Percentiles rank a stretch among this genome's conserved stretches.
phyloP scores from a whole-genome alignment of 202 grass and related monocot genomes.

The Panicum virgatum region DNA sequence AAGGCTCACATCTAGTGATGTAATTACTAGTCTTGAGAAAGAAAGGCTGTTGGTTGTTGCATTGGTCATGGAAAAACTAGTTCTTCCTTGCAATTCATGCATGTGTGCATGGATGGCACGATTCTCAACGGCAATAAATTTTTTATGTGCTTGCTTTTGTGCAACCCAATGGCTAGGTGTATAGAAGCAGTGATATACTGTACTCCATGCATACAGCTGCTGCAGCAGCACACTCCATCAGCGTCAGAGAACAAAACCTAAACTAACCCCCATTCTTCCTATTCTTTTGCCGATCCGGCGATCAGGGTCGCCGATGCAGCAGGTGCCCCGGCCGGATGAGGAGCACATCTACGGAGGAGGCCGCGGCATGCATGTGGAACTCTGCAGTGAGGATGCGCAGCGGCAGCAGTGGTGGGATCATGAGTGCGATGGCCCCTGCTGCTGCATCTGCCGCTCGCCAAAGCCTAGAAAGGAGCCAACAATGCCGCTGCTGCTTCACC shows the following conservation, averaged over 20 bases:
- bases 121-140: background rate
- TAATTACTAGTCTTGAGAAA: background rate
- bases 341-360: conserved; percentile 28
- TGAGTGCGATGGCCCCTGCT: conserved; percentile 26
- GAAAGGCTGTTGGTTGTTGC: background rate
- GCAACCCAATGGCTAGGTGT: background rate
- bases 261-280: background rate
- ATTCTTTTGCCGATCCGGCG: conserved; percentile 24
- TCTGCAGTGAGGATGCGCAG: conserved; percentile 17
- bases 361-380: conserved; percentile 22
- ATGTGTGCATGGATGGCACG: conserved; percentile 38
- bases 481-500: conserved; percentile 11
- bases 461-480: conserved; percentile 43
- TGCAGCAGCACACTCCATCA: background rate
- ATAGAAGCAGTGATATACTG: background rate
- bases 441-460: conserved; percentile 17
- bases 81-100: background rate
- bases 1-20: background rate
- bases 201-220: background rate
- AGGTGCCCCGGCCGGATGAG: conserved; percentile 30
- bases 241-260: background rate
- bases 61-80: background rate
- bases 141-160: conserved; percentile 12
- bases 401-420: conserved; percentile 27
- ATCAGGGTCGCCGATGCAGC: conserved; percentile 30